Evolutionary conservation across 108 stramenopile genomes (phyloP).

Genomic region (Cyclotella sp.): DNA sequence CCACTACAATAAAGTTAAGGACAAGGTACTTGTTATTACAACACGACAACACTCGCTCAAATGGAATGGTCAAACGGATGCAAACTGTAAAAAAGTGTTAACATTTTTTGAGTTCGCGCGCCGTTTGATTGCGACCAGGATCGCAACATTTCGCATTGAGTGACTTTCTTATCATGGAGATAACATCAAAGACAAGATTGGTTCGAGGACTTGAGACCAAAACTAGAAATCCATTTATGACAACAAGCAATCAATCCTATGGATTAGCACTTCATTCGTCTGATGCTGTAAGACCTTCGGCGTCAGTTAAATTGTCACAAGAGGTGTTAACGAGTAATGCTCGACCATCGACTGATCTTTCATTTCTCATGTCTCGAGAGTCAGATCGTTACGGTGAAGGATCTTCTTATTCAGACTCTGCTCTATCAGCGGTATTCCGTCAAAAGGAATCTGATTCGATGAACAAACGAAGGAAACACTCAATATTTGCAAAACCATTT

Average conservation of each 20-base stretch:
- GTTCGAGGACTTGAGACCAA: neutral
- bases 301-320: neutral
- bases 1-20: no score
- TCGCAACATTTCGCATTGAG: no score
- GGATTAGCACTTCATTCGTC: conserved; percentile 45
- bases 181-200: neutral
- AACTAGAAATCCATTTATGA: conserved; percentile 55
- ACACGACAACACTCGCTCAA: no score
- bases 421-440: conserved; percentile 50
- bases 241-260: conserved; percentile 60
- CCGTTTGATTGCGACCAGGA: no score
- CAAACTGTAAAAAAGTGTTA: neutral
- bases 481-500: conserved; percentile 19
- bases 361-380: conserved; percentile 56
- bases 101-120: no score
- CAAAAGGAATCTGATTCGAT: conserved; percentile 47
- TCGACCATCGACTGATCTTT: conserved; percentile 31
- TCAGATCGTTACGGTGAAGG: conserved; percentile 53
- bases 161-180: no score
- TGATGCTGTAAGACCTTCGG: neutral
- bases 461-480: conserved; percentile 53
- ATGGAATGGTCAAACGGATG: no score
- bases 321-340: neutral
- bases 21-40: neutral
- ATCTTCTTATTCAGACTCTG: conserved; percentile 40